Evolutionary conservation across 2,329 filamentous ascomycete species (phyloP).

Genomic region (Aspergillus neotritici): DNA sequence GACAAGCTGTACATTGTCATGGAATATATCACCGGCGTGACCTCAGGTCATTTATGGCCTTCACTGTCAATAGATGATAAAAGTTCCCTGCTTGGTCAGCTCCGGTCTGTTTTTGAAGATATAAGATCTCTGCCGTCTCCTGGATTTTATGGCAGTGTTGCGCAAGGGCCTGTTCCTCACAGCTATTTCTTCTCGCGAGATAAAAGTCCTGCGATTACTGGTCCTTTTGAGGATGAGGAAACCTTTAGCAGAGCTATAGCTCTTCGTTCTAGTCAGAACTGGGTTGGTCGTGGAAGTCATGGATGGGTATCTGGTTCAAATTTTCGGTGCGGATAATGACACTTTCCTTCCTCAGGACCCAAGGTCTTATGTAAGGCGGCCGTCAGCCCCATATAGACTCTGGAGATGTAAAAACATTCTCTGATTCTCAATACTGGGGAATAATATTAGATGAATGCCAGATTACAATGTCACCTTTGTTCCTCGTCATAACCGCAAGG

Average conservation of each 20-base stretch:
- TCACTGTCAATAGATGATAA: constrained; percentile 13
- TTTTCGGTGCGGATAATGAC: too few species aligned
- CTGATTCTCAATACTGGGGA: too few species aligned
- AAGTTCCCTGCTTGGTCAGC: constrained; percentile 8
- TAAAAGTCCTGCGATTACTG: constrained; percentile 9
- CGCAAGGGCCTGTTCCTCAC: constrained; percentile 16
- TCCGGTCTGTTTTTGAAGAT: constrained; percentile 14
- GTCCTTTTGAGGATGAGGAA: constrained; percentile 16
- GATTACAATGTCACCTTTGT: too few species aligned
- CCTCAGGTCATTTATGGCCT: constrained; percentile 11
- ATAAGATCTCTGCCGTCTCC: constrained; percentile 18
- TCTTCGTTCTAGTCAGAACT: constrained; percentile 12
- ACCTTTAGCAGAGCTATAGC: constrained; percentile 16
- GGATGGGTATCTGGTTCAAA: too few species aligned
- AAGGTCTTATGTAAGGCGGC: too few species aligned
- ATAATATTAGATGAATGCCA: too few species aligned
- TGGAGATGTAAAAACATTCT: too few species aligned
- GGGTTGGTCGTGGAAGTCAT: too few species aligned
- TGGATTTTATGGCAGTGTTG: constrained; percentile 18
- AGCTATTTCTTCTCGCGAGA: constrained; percentile 18
- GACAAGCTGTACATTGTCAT: constrained; percentile 16
- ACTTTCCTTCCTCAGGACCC: too few species aligned
- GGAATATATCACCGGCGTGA: constrained; percentile 12
- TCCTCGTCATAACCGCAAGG: too few species aligned
- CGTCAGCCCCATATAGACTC: too few species aligned